A percentile compares a stretch with the other conserved stretches of the same genome.
phyloP scores from a whole-genome alignment of 345 rosid species.

The Draba incana region DNA sequence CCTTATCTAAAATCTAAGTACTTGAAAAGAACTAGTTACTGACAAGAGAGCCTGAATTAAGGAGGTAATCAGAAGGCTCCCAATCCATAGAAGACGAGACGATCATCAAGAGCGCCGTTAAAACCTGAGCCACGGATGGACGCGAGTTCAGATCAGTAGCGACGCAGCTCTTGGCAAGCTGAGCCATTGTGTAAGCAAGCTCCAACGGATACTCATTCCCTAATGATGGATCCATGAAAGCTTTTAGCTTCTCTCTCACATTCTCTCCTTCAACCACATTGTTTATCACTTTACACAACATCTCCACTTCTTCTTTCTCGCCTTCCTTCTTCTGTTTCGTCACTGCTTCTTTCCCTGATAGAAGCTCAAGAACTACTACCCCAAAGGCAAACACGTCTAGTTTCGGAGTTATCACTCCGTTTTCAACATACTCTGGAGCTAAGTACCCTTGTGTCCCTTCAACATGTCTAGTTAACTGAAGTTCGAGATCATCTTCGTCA shows the following conservation, averaged over 20 bases:
- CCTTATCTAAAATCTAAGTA: slow-evolving; percentile 21
- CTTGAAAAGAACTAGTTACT: slow-evolving; percentile 14
- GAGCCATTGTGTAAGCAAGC: slow-evolving; percentile 77
- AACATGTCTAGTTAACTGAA: slow-evolving; percentile 79
- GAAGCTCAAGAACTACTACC: slow-evolving; percentile 77
- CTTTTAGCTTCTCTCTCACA: slow-evolving; percentile 64
- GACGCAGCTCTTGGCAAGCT: slow-evolving; percentile 69
- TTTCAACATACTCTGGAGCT: slow-evolving; percentile 90
- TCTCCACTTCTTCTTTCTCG: slow-evolving; percentile 41
- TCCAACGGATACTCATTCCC: slow-evolving; percentile 73
- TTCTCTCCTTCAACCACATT: slow-evolving; percentile 72
- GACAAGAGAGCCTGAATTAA: slow-evolving; percentile 49
- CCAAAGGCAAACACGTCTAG: slow-evolving; percentile 88
- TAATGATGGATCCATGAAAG: slow-evolving; percentile 66
- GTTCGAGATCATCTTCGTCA: slow-evolving; percentile 48
- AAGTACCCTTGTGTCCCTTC: slow-evolving; percentile 84
- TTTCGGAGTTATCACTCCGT: slow-evolving; percentile 83
- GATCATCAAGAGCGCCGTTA: slow-evolving; percentile 65
- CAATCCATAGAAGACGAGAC: slow-evolving; percentile 74
- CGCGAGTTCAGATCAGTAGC: slow-evolving; percentile 67
- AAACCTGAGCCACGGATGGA: slow-evolving; percentile 56
- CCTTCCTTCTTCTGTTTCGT: slow-evolving; percentile 31
- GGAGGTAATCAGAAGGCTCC: slow-evolving; percentile 80
- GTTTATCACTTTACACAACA: slow-evolving; percentile 52
- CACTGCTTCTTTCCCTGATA: slow-evolving; percentile 76